These are phyloP conservation scores for Coemansia sp. DNA, from an alignment of 192 early-diverging fungal species.

Conservation along the genomic window DNA sequence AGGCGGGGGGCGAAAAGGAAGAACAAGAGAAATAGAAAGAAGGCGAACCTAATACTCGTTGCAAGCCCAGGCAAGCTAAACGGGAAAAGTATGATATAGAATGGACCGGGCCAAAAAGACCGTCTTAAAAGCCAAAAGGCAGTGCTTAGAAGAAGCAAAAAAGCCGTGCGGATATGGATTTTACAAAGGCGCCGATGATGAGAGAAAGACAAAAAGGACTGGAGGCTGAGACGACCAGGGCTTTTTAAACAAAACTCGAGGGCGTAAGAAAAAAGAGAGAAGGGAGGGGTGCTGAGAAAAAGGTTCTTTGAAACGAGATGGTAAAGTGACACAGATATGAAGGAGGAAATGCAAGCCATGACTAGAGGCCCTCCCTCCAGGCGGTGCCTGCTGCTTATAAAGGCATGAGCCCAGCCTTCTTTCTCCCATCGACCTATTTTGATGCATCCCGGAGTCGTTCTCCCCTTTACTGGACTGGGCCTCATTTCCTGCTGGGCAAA, in stretches of 20 bases:
- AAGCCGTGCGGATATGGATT: background rate
- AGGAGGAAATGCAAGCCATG: slow-evolving; percentile 5
- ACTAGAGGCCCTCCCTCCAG: background rate
- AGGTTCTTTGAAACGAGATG: background rate
- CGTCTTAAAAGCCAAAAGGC: background rate
- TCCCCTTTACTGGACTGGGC: slow-evolving; percentile 2
- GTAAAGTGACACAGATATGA: background rate
- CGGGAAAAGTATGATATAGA: background rate
- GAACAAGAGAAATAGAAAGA: background rate
- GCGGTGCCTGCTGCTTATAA: background rate
- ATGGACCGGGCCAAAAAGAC: background rate
- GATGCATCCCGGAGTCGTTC: background rate
- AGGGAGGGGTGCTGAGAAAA: background rate
- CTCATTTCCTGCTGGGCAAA: background rate
- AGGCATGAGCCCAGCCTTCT: background rate
- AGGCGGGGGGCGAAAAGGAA: background rate
- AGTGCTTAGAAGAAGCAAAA: background rate
- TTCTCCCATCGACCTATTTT: slow-evolving; percentile 5
- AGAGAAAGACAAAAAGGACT: background rate
- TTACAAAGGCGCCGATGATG: background rate
- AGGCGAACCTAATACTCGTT: background rate
- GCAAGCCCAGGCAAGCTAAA: background rate
- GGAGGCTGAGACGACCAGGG: background rate
- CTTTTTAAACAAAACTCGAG: background rate
- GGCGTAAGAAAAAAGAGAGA: background rate